Evolutionary conservation across 768 basidiomycete genomes (phyloP), one percentile per base, ranked within the genome.

Genomic region (Dioszegia crocea): DNA sequence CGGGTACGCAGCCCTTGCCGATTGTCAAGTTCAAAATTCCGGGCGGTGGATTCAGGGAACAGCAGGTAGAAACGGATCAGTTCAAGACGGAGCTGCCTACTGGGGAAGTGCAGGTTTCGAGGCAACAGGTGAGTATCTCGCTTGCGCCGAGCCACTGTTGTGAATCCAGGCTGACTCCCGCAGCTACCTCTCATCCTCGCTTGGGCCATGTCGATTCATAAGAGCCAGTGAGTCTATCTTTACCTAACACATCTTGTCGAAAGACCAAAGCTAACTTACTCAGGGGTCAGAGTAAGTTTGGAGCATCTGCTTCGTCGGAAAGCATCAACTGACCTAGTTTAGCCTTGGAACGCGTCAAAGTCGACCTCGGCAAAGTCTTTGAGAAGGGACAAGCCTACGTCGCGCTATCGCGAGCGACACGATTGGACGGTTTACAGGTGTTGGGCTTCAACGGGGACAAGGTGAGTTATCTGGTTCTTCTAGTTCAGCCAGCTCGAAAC

Each of bases 131-230:
- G 54, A 26, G 82, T 16, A 27, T 23, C 12, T n/a, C n/a, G n/a
- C n/a, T n/a, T n/a, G n/a, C 23, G 10, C 17, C 4, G 11, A 19
- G 24, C 38, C 36, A 31, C 21, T 8, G 40, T 52, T 43, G n/a
- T 16, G 47, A 36, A 8, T 40, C 14, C 17, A 14, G n/a, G n/a
- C 62, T 59, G 38, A 58, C 39, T 21, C 19, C 2, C 39, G 30
- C 64, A 93, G 89, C 75, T 94, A 1, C 91, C 90, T 0, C 74
- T 97, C 24, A 92, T 96, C 59, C 81, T 94, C 38, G 83, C 93
- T 0, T 98, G 93, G 94, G 93, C 94, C 0, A 94, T 97, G 90
- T 89, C 88, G 46, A 98, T 98, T 62, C 96, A 99, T 77, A 99
- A 99, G 75, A 89, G 88, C 11, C 96, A 99, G 51, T 53, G 27